Evolutionary conservation across 306 rosid species (phyloP).

Genomic region (Ormosia emarginata): DNA sequence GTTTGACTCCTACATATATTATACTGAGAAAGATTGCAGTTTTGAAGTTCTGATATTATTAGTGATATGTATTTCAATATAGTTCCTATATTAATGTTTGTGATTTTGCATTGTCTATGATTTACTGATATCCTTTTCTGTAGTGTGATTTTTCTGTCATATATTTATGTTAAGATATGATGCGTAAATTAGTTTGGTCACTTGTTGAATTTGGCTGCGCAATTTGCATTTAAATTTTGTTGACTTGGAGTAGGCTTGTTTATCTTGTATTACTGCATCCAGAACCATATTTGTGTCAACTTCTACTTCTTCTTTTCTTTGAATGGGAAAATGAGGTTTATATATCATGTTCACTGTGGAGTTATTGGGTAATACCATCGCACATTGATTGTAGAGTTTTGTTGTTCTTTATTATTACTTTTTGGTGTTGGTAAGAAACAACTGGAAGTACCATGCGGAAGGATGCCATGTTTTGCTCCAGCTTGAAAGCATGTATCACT

Average conservation of each 20-base stretch:
- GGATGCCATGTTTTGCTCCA: slow-evolving; percentile 1
- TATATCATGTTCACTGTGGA: neutral
- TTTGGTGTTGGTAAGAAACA: neutral
- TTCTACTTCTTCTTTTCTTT: neutral
- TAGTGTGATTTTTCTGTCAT: neutral
- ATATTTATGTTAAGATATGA: neutral
- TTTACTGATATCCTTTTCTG: neutral
- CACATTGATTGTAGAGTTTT: neutral
- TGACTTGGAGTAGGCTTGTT: neutral
- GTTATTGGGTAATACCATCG: neutral
- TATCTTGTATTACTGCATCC: neutral
- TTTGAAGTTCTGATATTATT: neutral
- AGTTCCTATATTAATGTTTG: neutral
- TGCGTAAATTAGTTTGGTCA: neutral
- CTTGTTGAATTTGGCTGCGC: neutral
- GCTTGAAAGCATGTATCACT: slow-evolving; percentile 11
- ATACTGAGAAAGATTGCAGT: neutral
- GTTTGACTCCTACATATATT: slow-evolving; percentile 11
- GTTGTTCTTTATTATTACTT: slow-evolving; percentile 6
- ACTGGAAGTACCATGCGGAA: neutral
- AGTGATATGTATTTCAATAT: neutral
- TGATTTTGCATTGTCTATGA: neutral
- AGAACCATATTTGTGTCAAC: neutral
- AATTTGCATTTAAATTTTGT: neutral
- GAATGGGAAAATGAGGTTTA: slow-evolving; percentile 5